phyloP scores from a whole-genome alignment of 768 basidiomycete species.

The Boletus pseudopeckii region DNA sequence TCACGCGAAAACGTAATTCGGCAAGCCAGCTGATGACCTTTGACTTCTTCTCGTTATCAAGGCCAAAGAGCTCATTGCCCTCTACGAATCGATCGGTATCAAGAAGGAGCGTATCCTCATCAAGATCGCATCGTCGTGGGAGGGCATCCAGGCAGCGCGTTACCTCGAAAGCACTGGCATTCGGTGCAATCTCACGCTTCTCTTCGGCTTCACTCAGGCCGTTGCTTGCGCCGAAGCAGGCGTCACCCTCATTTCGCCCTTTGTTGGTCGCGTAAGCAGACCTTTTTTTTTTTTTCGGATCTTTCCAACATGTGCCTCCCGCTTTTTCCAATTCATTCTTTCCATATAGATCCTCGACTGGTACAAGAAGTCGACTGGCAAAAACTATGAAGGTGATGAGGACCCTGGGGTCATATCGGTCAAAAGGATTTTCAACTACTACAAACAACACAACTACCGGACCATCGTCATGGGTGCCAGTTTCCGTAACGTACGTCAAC shows the following conservation, averaged over 20 bases:
- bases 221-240: conserved; percentile 98
- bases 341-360: conserved; percentile 86
- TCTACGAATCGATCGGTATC: conserved; percentile 94
- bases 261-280: conserved; percentile 86
- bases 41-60: conserved; percentile 25
- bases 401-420: conserved; percentile 97
- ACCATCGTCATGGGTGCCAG: conserved; percentile 99
- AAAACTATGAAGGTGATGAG: conserved; percentile 83
- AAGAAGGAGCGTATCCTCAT: conserved; percentile 92
- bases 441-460: conserved; percentile 97
- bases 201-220: conserved; percentile 98
- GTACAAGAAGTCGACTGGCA: conserved; percentile 92
- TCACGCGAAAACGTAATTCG: conserved; percentile 22
- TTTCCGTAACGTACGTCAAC: conserved; percentile 85
- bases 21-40: conserved; percentile 4
- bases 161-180: conserved; percentile 91
- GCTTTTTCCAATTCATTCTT: conserved; percentile 6
- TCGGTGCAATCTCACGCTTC: conserved; percentile 98
- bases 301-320: conserved; percentile 11
- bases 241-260: conserved; percentile 98
- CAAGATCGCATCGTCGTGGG: conserved; percentile 99
- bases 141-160: conserved; percentile 98
- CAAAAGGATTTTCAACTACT: conserved; percentile 97
- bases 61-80: conserved; percentile 85
- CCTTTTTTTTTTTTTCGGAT: conserved; percentile 7